Base-by-base conservation (phyloP, 345 rosid genomes). In the Eucalyptus caleyi region DNA sequence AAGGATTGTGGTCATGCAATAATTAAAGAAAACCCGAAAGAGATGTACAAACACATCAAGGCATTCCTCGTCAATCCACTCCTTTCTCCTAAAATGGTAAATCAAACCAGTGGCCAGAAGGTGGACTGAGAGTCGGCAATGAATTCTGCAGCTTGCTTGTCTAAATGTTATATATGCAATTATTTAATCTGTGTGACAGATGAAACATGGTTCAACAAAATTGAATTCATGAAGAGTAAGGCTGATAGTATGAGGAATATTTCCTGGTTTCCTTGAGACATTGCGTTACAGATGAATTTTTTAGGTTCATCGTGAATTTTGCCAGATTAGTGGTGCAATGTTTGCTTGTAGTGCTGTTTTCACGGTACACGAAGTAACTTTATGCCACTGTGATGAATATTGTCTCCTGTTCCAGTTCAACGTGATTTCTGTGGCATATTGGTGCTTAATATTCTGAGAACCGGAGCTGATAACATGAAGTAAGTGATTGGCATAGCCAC, bases 1-100 rank as follows among this genome's bases (percentile, higher is more conserved):
- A 90, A 90, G 88, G 89, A 88, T 30, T 65, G 89, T 12, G 91
- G 91, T 34, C 91, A 90, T 50, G 88, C 91, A 27, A 67, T 88
- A 3, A 90, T 30, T 30, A 51, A 44, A 34, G 91, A 88, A 72
- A 69, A 86, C 77, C 91, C 88, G 5, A 90, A 90, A 81, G 90
- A 88, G 56, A 88, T 90, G 86, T 23, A 24, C 32, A 53, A 85
- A 42, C 91, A 88, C 86, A 51, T 90, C 8, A 69, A 90, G 50
- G 37, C 86, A 6, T 88, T 90, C 88, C 91, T 90, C 6, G 3
- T 90, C 4, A 37, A 88, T 50, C 51, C 88, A 44, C 88, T 86
- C 50, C 51, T 59, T 18, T 18, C 50, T 18, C 62, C 50, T 19
- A 69, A 86, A 44, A 56, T 50, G n/a, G 88, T 37, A 65, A 42